phyloP scores from a whole-genome alignment of 768 basidiomycete species.

The Rhizopogon salebrosus region DNA sequence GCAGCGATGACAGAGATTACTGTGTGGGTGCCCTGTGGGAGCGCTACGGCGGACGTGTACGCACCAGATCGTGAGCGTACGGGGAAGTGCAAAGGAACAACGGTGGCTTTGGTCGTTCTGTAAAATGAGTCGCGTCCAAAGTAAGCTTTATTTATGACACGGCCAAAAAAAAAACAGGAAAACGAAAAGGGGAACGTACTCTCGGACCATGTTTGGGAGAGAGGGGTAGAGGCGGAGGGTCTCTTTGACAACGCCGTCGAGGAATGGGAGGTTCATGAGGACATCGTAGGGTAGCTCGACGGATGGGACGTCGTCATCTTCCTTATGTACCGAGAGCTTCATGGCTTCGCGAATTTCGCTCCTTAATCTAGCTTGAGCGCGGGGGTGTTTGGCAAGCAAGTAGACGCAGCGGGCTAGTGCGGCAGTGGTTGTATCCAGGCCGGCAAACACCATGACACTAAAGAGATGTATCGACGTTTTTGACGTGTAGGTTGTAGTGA shows the following conservation, averaged over 20 bases:
- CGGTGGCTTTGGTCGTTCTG: slow-evolving; percentile 31
- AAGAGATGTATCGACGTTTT: not conserved
- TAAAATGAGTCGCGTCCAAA: not conserved
- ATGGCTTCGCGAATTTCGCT: slow-evolving; percentile 26
- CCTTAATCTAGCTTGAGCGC: slow-evolving; percentile 35
- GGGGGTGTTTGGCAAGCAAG: slow-evolving; percentile 29
- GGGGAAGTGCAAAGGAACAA: slow-evolving; percentile 37
- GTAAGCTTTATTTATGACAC: not conserved
- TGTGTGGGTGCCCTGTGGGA: slow-evolving; percentile 29
- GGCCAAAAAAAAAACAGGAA: too few species aligned
- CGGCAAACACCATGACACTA: slow-evolving; percentile 42
- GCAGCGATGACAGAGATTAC: slow-evolving; percentile 31
- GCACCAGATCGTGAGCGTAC: slow-evolving; percentile 31
- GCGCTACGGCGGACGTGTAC: slow-evolving; percentile 14
- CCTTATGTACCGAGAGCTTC: not conserved
- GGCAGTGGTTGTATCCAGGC: slow-evolving; percentile 41
- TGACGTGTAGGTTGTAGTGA: not conserved
- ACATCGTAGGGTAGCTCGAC: slow-evolving; percentile 31
- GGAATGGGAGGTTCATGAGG: slow-evolving; percentile 29
- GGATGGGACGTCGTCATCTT: not conserved
- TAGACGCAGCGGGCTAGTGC: slow-evolving; percentile 33
- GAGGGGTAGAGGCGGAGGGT: slow-evolving; percentile 33
- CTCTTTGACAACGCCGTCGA: slow-evolving; percentile 35
- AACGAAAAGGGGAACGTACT: slow-evolving; percentile 1
- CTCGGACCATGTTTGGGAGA: slow-evolving; percentile 8